These are phyloP conservation scores for Pulveroboletus sp. DNA, from an alignment of 768 basidiomycete genomes.

Conservation along the genomic window DNA sequence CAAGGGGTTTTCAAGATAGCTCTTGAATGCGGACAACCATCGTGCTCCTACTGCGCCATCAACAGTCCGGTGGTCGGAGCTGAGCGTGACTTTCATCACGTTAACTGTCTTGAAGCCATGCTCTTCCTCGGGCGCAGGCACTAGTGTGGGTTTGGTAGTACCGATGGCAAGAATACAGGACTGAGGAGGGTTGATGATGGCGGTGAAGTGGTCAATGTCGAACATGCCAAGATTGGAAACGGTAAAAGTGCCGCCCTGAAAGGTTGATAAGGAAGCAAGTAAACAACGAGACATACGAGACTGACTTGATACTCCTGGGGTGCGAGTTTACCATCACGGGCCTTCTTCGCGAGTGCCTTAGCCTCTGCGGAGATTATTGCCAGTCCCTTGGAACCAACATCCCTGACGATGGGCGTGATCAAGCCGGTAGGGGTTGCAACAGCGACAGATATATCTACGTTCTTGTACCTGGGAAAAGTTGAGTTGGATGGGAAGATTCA, in stretches of 20 bases:
- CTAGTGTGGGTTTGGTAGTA: constrained; percentile 76
- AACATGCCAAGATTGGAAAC: constrained; percentile 99
- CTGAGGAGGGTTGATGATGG: constrained; percentile 98
- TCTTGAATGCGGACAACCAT: constrained; percentile 92
- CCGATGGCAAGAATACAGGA: constrained; percentile 97
- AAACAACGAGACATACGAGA: neutral
- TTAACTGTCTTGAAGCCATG: constrained; percentile 92
- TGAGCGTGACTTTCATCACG: constrained; percentile 94
- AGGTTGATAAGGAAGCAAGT: neutral
- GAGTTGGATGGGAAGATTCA: neutral
- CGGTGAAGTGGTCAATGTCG: constrained; percentile 92
- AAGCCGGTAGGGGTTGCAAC: constrained; percentile 94
- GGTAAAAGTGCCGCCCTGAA: constrained; percentile 93
- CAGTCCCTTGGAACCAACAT: constrained; percentile 89
- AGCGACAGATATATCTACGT: constrained; percentile 94
- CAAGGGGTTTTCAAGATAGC: constrained; percentile 93
- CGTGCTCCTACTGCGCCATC: constrained; percentile 94
- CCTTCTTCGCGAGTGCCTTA: constrained; percentile 90
- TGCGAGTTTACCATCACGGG: constrained; percentile 92
- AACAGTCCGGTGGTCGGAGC: constrained; percentile 91
- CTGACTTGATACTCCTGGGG: constrained; percentile 93
- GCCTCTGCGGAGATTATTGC: constrained; percentile 89
- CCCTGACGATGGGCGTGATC: constrained; percentile 95
- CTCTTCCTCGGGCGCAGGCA: constrained; percentile 83
- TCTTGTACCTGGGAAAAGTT: constrained; percentile 66